A percentile compares a stretch with the other conserved stretches of the same genome.
Conservation (phyloP, 768 basidiomycete species). For the Grammothele lineata region DNA sequence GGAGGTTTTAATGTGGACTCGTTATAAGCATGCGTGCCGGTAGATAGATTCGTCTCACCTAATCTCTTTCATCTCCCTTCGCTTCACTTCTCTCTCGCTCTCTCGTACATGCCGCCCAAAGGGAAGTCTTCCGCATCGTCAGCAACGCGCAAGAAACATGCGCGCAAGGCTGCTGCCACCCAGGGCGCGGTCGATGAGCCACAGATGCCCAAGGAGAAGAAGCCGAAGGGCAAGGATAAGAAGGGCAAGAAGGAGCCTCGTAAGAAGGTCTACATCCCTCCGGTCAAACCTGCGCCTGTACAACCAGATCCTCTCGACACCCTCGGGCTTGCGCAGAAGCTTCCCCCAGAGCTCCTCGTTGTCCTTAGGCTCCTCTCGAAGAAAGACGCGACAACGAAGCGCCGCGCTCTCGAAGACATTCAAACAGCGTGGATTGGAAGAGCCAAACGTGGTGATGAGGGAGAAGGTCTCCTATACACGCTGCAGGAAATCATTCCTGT, state of each 20-base stretch:
- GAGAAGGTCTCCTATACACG: conserved; percentile 33
- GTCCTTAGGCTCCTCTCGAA: conserved; percentile 79
- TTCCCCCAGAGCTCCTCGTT: conserved; percentile 82
- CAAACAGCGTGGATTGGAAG: conserved; percentile 61
- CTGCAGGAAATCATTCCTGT: conserved; percentile 73
- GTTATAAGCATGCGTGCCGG: too few relatives aligned
- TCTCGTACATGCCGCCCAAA: conserved; percentile 26
- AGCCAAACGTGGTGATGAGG: conserved; percentile 39
- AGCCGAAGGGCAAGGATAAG: conserved; percentile 50
- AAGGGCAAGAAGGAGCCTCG: conserved; percentile 62
- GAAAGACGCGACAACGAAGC: conserved; percentile 84
- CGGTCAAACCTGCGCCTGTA: conserved; percentile 69
- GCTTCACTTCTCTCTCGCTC: background rate
- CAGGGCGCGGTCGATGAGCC: conserved; percentile 26
- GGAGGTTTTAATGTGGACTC: too few relatives aligned
- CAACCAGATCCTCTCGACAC: conserved; percentile 86
- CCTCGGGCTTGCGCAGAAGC: conserved; percentile 63
- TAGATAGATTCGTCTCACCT: too few relatives aligned
- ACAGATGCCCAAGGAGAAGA: conserved; percentile 29
- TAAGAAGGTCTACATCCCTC: conserved; percentile 84
- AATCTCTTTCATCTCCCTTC: background rate
- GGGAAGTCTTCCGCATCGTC: conserved; percentile 78
- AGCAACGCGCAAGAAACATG: conserved; percentile 91
- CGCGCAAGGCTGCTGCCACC: conserved; percentile 57
- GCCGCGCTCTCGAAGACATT: conserved; percentile 83